Base-by-base conservation (phyloP, 2,329 filamentous ascomycete species). In the Aspergillus viridinutans region DNA sequence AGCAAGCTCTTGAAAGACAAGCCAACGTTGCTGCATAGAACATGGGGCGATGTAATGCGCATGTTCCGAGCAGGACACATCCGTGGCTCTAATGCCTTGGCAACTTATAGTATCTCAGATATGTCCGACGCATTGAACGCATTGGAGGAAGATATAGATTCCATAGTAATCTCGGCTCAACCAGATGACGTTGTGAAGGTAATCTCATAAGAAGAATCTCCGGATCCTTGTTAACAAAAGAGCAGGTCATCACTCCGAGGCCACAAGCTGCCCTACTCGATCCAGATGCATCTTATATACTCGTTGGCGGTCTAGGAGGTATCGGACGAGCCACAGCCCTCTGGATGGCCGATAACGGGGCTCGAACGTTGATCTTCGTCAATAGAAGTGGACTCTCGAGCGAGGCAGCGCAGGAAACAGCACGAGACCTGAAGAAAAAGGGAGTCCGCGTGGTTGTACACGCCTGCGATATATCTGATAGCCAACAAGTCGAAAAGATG, bases 341-440 rank as follows among this genome's bases (percentile, higher is more conserved):
- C 43, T 75, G 83, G 54, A 75, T 87, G 55, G 71, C 73, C 17
- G 64, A 69, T 8, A 76, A 78, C 3, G 84, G 85, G 1, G 84
- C 78, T 0, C 76, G 71, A 28, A 70, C 80, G 54, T 54, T 87
- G 3, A 77, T 80, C 6, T 81, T 85, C 49, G 58, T 86, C 1
- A 84, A 80, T 10, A 75, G 84, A 48, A 79, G 74, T 43, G 67
- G 65, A 7, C 21, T 53, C 4, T 57, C 59, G 5, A 58, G 38
- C 1, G 23, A 23, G 0, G 23, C 64, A 65, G 9, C 67, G 62
- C 7, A 64, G 66, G 8, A 54, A 57, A 14, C 52, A 43, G 2
- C 61, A 55, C 49, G 57, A 63, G 57, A 57, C 3, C 51, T 72
- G 20, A 28, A 53, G 50, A 25, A 62, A 14, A 54, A 58, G 17